Evolutionary conservation across 2,329 filamentous ascomycete species (phyloP).

Genomic region (Cladosporium sp.): DNA sequence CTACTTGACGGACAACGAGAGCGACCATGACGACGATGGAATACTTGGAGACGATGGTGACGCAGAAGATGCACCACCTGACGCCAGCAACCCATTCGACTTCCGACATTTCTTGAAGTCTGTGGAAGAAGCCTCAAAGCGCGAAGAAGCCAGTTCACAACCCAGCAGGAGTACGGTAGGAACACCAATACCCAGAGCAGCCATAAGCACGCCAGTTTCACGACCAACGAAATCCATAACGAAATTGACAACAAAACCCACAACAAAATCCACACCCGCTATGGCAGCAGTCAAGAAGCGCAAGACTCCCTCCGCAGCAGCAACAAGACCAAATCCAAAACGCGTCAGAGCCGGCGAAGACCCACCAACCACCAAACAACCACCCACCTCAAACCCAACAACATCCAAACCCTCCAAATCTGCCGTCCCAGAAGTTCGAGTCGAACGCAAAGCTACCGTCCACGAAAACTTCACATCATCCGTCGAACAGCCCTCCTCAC

Average conservation of each 20-base stretch:
- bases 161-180: conserved; percentile 21
- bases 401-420: conserved; percentile 18
- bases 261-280: conserved; percentile 22
- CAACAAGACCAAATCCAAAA: conserved; percentile 24
- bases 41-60: conserved; percentile 37
- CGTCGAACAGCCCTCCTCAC: conserved; percentile 6
- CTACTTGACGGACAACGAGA: conserved; percentile 44
- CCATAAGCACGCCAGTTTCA: conserved; percentile 26
- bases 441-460: conserved; percentile 34
- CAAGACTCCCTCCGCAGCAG: conserved; percentile 12
- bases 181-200: conserved; percentile 23
- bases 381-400: neutral
- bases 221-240: conserved; percentile 8
- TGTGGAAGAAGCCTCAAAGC: conserved; percentile 21
- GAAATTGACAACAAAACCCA: too few species aligned
- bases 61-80: conserved; percentile 39
- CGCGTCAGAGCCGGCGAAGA: conserved; percentile 32
- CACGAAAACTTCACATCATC: conserved; percentile 19
- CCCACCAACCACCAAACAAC: conserved; percentile 15
- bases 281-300: conserved; percentile 13
- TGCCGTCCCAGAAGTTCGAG: conserved; percentile 27
- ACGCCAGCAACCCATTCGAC: conserved; percentile 50
- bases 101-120: conserved; percentile 48
- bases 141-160: conserved; percentile 28
- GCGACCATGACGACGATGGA: conserved; percentile 30